These are phyloP conservation scores for Colletotrichum aenigma DNA, from an alignment of 2,329 filamentous ascomycete species.

Conservation along the genomic window DNA sequence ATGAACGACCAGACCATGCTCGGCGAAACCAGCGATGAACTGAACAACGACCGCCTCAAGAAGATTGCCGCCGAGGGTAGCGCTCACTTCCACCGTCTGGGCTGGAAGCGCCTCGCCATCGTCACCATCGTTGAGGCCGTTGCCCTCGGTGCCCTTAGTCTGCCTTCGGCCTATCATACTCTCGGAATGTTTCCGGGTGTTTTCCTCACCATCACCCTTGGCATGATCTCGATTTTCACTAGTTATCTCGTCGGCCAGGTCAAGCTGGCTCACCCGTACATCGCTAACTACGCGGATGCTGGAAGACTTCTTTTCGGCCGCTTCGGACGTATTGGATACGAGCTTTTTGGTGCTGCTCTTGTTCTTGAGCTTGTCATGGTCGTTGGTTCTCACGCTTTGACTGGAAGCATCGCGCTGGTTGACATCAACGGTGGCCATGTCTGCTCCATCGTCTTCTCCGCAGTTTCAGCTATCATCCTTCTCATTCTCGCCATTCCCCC, in stretches of 20 bases:
- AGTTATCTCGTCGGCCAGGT: conserved; percentile 52
- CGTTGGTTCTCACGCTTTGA: conserved; percentile 74
- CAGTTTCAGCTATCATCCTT: conserved; percentile 50
- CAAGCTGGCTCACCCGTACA: conserved; percentile 55
- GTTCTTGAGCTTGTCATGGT: conserved; percentile 70
- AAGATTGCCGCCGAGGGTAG: conserved; percentile 48
- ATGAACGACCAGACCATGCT: conserved; percentile 16
- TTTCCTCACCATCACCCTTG: conserved; percentile 45
- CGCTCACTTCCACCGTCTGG: conserved; percentile 57
- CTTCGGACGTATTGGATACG: conserved; percentile 57
- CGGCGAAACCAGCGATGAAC: conserved; percentile 27
- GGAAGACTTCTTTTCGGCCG: conserved; percentile 61
- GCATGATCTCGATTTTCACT: conserved; percentile 52
- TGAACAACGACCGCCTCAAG: conserved; percentile 45
- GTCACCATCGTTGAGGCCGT: conserved; percentile 63
- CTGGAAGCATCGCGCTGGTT: conserved; percentile 72
- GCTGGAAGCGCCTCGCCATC: conserved; percentile 61
- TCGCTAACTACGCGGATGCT: conserved; percentile 73
- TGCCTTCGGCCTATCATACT: conserved; percentile 55
- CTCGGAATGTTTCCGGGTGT: conserved; percentile 59
- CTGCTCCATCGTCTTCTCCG: conserved; percentile 50
- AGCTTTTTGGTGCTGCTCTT: conserved; percentile 66
- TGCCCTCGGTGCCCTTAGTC: conserved; percentile 56
- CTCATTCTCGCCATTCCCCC: conserved; percentile 51
- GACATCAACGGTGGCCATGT: conserved; percentile 61